Evolutionary conservation across 2,329 filamentous ascomycete species (phyloP).

Genomic region (Phyllosticta citriasiana): DNA sequence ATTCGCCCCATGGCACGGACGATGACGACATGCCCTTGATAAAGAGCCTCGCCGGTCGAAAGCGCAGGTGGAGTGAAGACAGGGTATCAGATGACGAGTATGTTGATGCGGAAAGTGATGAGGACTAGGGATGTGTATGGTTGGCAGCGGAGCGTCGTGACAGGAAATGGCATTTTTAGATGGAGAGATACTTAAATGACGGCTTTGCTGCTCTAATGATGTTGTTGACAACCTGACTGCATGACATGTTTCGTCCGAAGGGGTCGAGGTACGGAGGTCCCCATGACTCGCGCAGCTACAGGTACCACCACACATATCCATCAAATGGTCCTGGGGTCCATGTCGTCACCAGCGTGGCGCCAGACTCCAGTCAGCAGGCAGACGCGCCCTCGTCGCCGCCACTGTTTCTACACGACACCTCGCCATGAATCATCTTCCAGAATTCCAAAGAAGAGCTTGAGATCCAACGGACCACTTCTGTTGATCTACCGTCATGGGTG

Average conservation of each 20-base stretch:
- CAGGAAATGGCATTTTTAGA: too few relatives aligned
- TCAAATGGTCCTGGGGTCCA: neutral
- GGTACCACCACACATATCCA: too few relatives aligned
- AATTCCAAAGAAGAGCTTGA: neutral
- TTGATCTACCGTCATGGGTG: conserved; percentile 59
- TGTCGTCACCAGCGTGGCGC: neutral
- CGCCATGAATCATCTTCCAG: neutral
- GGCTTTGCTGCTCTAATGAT: too few relatives aligned
- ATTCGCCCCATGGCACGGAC: neutral
- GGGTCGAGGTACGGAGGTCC: too few relatives aligned
- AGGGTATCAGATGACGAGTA: neutral
- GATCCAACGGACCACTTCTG: neutral
- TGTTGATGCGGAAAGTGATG: neutral
- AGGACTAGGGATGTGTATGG: neutral
- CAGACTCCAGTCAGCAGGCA: neutral
- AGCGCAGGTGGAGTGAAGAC: neutral
- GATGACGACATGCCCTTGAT: neutral
- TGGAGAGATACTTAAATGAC: too few relatives aligned
- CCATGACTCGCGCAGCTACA: neutral
- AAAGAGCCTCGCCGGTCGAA: neutral
- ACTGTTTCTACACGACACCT: neutral
- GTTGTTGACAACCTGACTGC: too few relatives aligned
- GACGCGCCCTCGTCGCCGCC: neutral
- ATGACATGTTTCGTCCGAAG: too few relatives aligned
- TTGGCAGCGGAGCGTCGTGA: too few relatives aligned